A percentile compares a stretch with the other conserved stretches of the same genome.
These are phyloP conservation scores for Monilinia fructigena DNA, from an alignment of 2,329 filamentous ascomycete genomes.

Conservation along the genomic window DNA sequence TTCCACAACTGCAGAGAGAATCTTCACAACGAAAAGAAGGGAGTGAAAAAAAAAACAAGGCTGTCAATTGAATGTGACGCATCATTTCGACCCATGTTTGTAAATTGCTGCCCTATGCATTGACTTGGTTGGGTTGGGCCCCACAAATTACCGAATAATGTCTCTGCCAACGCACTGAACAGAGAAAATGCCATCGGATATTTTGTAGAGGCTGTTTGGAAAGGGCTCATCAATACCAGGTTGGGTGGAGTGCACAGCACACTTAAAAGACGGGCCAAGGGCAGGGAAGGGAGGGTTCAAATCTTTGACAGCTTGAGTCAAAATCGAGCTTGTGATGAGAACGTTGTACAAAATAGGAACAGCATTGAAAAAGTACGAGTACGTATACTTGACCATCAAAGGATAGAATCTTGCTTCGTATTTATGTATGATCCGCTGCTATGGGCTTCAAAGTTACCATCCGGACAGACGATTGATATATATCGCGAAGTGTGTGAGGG, in stretches of 20 bases:
- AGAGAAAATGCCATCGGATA: neutral
- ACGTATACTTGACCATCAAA: neutral
- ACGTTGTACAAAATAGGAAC: neutral
- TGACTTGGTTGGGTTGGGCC: conserved; percentile 17
- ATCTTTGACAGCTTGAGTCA: neutral
- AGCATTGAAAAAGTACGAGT: neutral
- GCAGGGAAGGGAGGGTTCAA: neutral
- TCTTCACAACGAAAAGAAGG: conserved; percentile 6
- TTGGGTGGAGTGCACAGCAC: neutral
- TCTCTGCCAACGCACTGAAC: conserved; percentile 21
- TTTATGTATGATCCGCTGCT: neutral
- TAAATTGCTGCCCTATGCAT: conserved; percentile 24
- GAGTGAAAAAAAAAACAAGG: conserved; percentile 21
- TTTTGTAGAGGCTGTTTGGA: conserved; percentile 7
- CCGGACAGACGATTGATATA: neutral
- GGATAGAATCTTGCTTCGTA: neutral
- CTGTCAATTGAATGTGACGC: conserved; percentile 20
- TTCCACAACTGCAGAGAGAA: neutral
- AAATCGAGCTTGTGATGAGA: neutral
- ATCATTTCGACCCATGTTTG: neutral
- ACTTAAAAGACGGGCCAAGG: conserved; percentile 7
- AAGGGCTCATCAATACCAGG: neutral
- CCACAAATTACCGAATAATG: conserved; percentile 20
- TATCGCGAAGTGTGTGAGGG: neutral
- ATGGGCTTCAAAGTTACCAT: neutral